Conservation (phyloP, 805 yeast species). For the Wickerhamomyces alni region DNA sequence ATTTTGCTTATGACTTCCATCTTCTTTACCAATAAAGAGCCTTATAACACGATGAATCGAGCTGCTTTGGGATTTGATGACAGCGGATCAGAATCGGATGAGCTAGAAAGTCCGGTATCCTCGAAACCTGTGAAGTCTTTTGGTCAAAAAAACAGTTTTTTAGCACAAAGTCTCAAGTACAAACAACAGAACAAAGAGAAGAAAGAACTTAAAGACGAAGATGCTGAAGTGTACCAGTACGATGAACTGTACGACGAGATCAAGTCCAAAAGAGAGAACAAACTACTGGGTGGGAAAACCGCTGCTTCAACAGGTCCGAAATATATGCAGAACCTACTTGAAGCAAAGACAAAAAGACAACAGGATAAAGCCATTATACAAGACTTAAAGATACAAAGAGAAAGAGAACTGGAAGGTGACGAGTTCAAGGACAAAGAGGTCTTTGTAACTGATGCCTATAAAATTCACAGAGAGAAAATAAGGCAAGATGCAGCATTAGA, state of each 20-base stretch:
- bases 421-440: conserved; percentile 32
- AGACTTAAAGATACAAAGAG: conserved; percentile 31
- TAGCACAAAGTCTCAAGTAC: conserved; percentile 4
- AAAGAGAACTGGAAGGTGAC: conserved; percentile 34
- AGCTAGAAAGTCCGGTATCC: background rate
- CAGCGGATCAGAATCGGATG: conserved; percentile 4
- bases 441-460: conserved; percentile 45
- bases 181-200: background rate
- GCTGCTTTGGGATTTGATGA: conserved; percentile 12
- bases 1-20: background rate
- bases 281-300: conserved; percentile 9
- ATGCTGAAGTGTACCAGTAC: conserved; percentile 29
- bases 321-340: conserved; percentile 36
- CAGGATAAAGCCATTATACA: conserved; percentile 36
- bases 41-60: conserved; percentile 6
- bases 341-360: conserved; percentile 40
- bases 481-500: conserved; percentile 3
- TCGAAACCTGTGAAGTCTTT: background rate
- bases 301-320: conserved; percentile 18
- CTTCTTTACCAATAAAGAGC: background rate
- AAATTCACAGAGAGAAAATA: conserved; percentile 22
- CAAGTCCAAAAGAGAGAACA: conserved; percentile 22
- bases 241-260: conserved; percentile 44
- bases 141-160: background rate
- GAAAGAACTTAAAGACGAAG: conserved; percentile 7